These are phyloP conservation scores for Allodekkera sacchari DNA, from an alignment of 805 yeast genomes.

Conservation along the genomic window DNA sequence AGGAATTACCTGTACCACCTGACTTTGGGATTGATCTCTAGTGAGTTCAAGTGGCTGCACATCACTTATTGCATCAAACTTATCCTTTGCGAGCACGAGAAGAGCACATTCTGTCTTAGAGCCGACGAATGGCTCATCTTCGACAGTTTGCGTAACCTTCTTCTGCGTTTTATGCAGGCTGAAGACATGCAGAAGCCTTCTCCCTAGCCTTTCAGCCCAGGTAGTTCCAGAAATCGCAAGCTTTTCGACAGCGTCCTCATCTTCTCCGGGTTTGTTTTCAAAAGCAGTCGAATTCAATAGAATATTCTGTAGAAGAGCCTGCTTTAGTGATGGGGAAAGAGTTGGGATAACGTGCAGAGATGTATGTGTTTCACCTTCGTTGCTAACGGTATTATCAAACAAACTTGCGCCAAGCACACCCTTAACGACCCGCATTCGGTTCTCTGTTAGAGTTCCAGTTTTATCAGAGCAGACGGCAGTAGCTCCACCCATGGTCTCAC, in stretches of 20 bases:
- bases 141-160: constrained; percentile 1
- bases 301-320: constrained; percentile 45
- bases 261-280: constrained; percentile 39
- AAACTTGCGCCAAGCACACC: constrained; percentile 55
- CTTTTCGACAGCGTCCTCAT: neutral
- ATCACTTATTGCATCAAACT: constrained; percentile 37
- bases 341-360: neutral
- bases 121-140: constrained; percentile 65
- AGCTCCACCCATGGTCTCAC: constrained; percentile 99
- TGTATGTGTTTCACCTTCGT: neutral
- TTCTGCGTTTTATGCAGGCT: neutral
- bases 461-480: constrained; percentile 96
- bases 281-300: constrained; percentile 84
- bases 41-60: constrained; percentile 38
- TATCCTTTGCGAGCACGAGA: constrained; percentile 54
- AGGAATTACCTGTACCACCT: constrained; percentile 67
- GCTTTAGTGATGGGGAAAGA: constrained; percentile 14
- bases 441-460: constrained; percentile 95
- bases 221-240: neutral
- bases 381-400: constrained; percentile 40
- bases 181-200: too few species aligned
- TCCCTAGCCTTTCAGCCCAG: neutral
- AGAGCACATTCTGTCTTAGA: constrained; percentile 93
- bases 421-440: constrained; percentile 81
- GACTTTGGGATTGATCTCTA: constrained; percentile 29